Base-by-base conservation (phyloP, 352 stramenopile genomes). In the Pythium rishiriense region DNA sequence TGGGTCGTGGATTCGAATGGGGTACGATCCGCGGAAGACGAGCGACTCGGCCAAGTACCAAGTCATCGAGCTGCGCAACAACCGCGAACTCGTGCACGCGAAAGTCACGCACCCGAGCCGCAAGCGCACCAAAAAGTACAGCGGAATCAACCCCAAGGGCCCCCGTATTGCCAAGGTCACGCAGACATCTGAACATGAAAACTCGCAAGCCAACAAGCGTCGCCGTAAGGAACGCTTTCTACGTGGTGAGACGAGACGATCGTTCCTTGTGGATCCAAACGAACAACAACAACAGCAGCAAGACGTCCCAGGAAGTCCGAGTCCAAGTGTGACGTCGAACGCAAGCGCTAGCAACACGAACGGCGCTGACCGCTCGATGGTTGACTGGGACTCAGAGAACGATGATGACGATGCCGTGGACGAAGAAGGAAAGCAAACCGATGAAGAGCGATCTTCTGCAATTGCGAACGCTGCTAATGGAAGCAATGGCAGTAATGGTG, bases 1-100 rank as follows among this genome's bases (percentile, higher is more conserved):
- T 53, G 81, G 83, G 0, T 91, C 80, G 49, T 94, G 83, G 83
- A 87, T 94, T 21, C 83, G 84, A 25, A 90, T 93, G 77, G 85
- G 85, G 12, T 92, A 91, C 59, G 85, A 94, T 47, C 85, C 85
- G 7, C 72, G 85, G 28, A 66, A 57, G 41, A 67, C 65, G 0
- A 69, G 64, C 8, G 74, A 81, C 25, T 75, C 81, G 9, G 83
- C 80, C 24, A 72, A 69, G 48, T 92, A 86, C 51, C 85, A 94
- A 55, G 85, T 92, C 19, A 71, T 94, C 17, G 85, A 94, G 64
- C 68, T 94, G 41, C 81, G 85, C 51, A 90, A 91, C 49, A 93
- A 89, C 50, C 81, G 83, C 15, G 81, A 91, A 54, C 75, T 94
- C n/a, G 77, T 94, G 51, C 84, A 91, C 50, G 78, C 83, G 0